Base-by-base conservation (phyloP, 805 yeast species). In the Kuraishia cidri region DNA sequence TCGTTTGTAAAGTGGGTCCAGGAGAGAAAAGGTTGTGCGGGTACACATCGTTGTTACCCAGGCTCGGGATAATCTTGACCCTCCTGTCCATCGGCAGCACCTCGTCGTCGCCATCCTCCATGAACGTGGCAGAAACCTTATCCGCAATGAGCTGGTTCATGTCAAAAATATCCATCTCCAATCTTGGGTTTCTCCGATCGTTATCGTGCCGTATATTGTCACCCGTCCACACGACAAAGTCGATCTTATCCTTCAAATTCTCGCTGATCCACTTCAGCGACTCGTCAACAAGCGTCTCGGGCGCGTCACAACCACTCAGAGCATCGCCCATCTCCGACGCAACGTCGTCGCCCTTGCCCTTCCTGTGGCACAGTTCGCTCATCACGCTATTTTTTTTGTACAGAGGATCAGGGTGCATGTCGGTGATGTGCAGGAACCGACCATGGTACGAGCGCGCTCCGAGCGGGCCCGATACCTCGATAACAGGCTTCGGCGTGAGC, bases 221-320 rank as follows among this genome's bases (percentile, higher is more conserved):
- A 21, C 95, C 95, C 0, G 95, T 84, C 95, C 95, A 85, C 10
- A 85, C 69, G 9, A 85, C 78, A 54, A 85, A 85, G 52, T 85
- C 95, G 31, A 85, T 76, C 42, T 84, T 75, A 52, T 82, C 92
- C 38, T 64, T 71, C 37, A 85, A 52, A 38, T 83, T 75, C 9
- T 63, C 60, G 14, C 64, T 53, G 2, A 85, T 59, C 92, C 94
- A 85, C 20, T 65, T 50, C 34, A 85, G 55, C 0, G 94, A 83
- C 12, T 64, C 64, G 7, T 74, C 60, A 54, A 79, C 73, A 31
- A 85, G 53, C 1, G 56, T 54, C 50, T 75, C 52, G 3, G 95
- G 86, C 2, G 86, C 60, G 50, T 85, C 95, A 47, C 95, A 85
- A 2, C 90, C 90, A 20, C 68, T 52, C 46, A 75, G 58, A 3